Evolutionary conservation across 148 eudicot species (phyloP).

Genomic region (Arbutus unedo): DNA sequence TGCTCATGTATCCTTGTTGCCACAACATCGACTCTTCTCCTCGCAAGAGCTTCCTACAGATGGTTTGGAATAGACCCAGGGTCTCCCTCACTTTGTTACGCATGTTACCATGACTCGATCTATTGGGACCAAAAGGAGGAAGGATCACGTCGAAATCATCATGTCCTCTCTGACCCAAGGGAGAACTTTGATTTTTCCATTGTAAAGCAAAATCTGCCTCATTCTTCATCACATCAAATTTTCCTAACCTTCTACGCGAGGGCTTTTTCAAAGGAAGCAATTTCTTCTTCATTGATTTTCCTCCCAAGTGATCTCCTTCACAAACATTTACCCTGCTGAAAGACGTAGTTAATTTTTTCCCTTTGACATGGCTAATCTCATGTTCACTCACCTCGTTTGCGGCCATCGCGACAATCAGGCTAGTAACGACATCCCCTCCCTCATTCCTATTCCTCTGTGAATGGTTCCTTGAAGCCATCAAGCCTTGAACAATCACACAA

Average conservation of each 20-base stretch:
- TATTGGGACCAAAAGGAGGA: conserved; percentile 45
- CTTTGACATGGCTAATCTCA: background rate
- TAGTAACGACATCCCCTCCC: conserved; percentile 11
- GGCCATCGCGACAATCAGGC: conserved; percentile 9
- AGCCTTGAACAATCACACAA: conserved; percentile 38
- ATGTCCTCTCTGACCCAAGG: conserved; percentile 12
- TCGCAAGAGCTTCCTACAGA: conserved; percentile 68
- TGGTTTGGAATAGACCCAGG: conserved; percentile 51
- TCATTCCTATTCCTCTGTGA: conserved; percentile 27
- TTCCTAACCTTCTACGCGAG: conserved; percentile 7
- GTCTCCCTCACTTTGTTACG: conserved; percentile 67
- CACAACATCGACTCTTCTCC: conserved; percentile 41
- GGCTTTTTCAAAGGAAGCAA: conserved; percentile 9
- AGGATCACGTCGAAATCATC: conserved; percentile 31
- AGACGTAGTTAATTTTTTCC: conserved; percentile 21
- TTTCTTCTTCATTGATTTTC: conserved; percentile 21
- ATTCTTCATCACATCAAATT: conserved; percentile 14
- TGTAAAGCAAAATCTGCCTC: conserved; percentile 26
- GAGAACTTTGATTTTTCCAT: conserved; percentile 23
- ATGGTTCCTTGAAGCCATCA: conserved; percentile 40
- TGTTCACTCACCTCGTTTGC: conserved; percentile 29
- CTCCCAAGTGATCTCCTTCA: background rate
- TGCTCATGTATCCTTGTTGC: conserved; percentile 39
- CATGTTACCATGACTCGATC: conserved; percentile 37
- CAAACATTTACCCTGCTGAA: conserved; percentile 13